A percentile compares a stretch with the other conserved stretches of the same genome.
Evolutionary conservation across 306 rosid genomes (phyloP).

Genomic region (Malus sieversii): DNA sequence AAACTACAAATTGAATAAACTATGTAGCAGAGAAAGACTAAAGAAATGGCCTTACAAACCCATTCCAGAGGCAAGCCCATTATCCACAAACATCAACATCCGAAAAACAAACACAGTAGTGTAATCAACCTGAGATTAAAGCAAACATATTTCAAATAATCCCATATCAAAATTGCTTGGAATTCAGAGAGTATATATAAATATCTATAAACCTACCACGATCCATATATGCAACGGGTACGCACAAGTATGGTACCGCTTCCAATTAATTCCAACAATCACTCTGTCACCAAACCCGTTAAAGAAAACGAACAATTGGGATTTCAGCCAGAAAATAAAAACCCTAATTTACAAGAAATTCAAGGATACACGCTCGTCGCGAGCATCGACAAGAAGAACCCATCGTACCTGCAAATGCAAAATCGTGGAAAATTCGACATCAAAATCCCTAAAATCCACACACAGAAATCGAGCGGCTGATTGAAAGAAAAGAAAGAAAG

Average conservation of each 20-base stretch:
- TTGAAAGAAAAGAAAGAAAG: neutral
- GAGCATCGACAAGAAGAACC: constrained; percentile 95
- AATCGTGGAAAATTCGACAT: neutral
- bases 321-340: constrained; percentile 2
- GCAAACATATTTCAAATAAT: neutral
- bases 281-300: constrained; percentile 40
- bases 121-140: constrained; percentile 70
- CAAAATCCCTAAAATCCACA: neutral
- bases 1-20: neutral
- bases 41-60: constrained; percentile 80
- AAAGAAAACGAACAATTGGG: constrained; percentile 17
- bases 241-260: constrained; percentile 67
- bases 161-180: neutral
- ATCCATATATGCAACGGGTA: constrained; percentile 95
- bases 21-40: constrained; percentile 11
- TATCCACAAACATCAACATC: constrained; percentile 89
- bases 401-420: constrained; percentile 74
- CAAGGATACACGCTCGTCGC: constrained; percentile 97
- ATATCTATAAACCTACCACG: constrained; percentile 48
- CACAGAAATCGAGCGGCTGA: neutral
- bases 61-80: constrained; percentile 97
- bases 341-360: neutral
- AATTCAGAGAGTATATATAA: neutral
- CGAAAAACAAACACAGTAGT: constrained; percentile 86
- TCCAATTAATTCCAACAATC: constrained; percentile 87